Evolutionary conservation across 2,329 filamentous ascomycete species (phyloP).

Genomic region (Myriosclerotinia curreyana): DNA sequence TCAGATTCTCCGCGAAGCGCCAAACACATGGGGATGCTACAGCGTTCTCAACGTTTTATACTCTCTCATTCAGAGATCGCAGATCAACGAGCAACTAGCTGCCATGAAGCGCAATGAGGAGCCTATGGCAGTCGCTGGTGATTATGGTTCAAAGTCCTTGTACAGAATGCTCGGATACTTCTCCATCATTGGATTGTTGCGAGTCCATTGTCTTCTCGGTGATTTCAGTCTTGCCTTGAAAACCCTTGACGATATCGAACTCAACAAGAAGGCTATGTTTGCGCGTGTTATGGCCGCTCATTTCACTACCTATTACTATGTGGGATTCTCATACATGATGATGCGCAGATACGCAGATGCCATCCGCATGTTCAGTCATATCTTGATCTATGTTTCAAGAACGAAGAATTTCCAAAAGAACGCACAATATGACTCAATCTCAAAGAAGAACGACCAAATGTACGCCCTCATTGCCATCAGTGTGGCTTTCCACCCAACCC

Average conservation of each 20-base stretch:
- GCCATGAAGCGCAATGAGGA: constrained; percentile 96
- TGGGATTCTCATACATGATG: constrained; percentile 99
- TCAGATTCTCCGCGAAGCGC: constrained; percentile 87
- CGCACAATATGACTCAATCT: constrained; percentile 95
- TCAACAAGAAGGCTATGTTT: constrained; percentile 99
- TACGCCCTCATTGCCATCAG: constrained; percentile 98
- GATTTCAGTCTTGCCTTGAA: constrained; percentile 98
- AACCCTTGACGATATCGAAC: constrained; percentile 98
- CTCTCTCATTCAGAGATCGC: constrained; percentile 95
- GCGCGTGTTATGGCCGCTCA: constrained; percentile 98
- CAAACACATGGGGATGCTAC: constrained; percentile 99
- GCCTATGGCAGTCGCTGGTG: constrained; percentile 79
- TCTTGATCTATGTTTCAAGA: constrained; percentile 95
- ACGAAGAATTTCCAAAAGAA: constrained; percentile 99
- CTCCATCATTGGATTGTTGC: constrained; percentile 94
- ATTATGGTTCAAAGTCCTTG: constrained; percentile 89
- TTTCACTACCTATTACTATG: constrained; percentile 99
- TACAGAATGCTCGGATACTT: constrained; percentile 99
- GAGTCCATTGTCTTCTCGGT: constrained; percentile 92
- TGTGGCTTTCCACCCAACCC: constrained; percentile 94
- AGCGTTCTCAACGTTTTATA: constrained; percentile 98
- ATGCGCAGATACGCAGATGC: constrained; percentile 99
- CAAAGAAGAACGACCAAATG: constrained; percentile 99
- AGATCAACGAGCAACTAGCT: constrained; percentile 95
- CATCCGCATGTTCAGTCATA: constrained; percentile 99